Conservation (phyloP, 768 basidiomycete genomes). For the Dioszegia aurantiaca region DNA sequence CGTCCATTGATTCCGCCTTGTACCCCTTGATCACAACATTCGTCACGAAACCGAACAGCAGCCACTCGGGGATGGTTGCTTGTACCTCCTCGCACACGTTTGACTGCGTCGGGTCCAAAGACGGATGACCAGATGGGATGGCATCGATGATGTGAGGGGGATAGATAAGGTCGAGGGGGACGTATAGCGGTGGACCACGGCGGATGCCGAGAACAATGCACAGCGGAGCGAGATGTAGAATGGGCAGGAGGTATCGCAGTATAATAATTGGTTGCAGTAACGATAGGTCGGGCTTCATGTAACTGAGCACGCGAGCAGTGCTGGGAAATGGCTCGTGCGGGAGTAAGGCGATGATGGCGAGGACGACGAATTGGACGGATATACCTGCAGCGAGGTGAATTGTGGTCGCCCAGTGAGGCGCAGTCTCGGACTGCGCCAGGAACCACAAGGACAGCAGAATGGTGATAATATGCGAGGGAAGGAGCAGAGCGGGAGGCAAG, state of each 20-base stretch:
- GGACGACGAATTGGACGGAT: constrained; percentile 33
- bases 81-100: constrained; percentile 67
- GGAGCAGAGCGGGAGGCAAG: constrained; percentile 28
- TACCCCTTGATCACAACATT: constrained; percentile 82
- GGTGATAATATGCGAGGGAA: constrained; percentile 35
- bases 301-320: neutral
- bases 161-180: constrained; percentile 70
- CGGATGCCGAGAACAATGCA: constrained; percentile 60
- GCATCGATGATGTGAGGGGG: constrained; percentile 53
- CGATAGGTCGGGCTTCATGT: constrained; percentile 5
- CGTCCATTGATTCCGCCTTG: constrained; percentile 69
- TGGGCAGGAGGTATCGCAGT: constrained; percentile 27
- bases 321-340: constrained; percentile 38
- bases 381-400: constrained; percentile 60
- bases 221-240: constrained; percentile 51
- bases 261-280: constrained; percentile 17
- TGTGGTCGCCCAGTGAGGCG: constrained; percentile 56
- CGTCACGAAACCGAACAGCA: constrained; percentile 86
- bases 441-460: constrained; percentile 59
- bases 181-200: constrained; percentile 71
- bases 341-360: constrained; percentile 32
- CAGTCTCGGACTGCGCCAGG: constrained; percentile 56
- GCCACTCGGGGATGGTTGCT: constrained; percentile 53
- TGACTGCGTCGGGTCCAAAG: constrained; percentile 56
- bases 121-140: constrained; percentile 23